phyloP scores from a whole-genome alignment of 371 early-diverging fungal genomes.

The Haplosporangium sp. region DNA sequence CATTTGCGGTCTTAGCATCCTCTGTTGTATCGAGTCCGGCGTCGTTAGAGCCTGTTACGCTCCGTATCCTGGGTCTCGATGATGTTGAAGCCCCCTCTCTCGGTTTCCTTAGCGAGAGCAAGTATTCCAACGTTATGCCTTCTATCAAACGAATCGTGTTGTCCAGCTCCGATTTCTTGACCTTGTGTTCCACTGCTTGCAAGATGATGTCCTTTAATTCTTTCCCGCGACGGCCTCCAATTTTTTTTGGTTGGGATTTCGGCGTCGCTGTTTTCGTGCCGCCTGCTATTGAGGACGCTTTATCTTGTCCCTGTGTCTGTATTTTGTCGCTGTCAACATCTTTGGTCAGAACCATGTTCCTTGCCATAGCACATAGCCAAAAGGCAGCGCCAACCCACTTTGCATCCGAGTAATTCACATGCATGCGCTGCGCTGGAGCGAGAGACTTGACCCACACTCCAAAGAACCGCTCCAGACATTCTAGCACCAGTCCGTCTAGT shows the following conservation, averaged over 20 bases:
- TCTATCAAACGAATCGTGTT: conserved; percentile 40
- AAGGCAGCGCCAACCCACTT: conserved; percentile 51
- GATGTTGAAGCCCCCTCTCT: conserved; percentile 3
- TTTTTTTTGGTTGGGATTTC: conserved; percentile 18
- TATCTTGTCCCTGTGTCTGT: conserved; percentile 1
- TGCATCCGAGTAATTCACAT: conserved; percentile 36
- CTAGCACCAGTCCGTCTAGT: conserved; percentile 26
- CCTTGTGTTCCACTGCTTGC: conserved; percentile 27
- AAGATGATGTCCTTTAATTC: conserved; percentile 42
- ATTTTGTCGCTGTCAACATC: neutral
- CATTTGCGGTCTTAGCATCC: neutral
- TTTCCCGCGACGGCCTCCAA: conserved; percentile 45
- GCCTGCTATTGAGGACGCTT: neutral
- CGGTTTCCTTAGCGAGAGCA: conserved; percentile 23
- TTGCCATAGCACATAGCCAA: conserved; percentile 51
- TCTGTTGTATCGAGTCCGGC: neutral
- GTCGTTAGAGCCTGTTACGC: neutral
- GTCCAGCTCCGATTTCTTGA: conserved; percentile 41
- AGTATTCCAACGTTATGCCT: conserved; percentile 13
- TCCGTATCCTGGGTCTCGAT: neutral
- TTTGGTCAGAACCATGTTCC: conserved; percentile 23
- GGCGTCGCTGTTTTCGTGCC: neutral
- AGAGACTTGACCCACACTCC: conserved; percentile 19
- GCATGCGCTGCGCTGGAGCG: conserved; percentile 37
- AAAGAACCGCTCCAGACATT: conserved; percentile 41